A percentile compares a stretch with the other conserved stretches of the same genome.
Conservation (phyloP, 495 filamentous ascomycete species). For the Penicillium soppii region DNA sequence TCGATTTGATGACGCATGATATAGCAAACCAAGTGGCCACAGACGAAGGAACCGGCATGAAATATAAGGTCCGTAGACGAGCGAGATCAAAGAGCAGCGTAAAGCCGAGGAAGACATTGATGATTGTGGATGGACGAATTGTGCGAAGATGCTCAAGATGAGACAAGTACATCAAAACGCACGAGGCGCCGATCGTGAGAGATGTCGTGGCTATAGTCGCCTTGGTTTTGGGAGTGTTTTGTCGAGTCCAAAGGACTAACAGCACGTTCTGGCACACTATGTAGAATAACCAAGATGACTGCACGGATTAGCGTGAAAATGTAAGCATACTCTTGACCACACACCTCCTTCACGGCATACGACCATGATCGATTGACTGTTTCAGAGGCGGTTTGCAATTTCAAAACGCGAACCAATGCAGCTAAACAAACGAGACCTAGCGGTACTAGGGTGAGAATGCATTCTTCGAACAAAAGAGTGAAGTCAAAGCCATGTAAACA, state of each 20-base stretch:
- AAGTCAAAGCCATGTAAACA: constrained; percentile 18
- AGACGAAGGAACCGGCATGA: constrained; percentile 9
- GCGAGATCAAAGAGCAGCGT: constrained; percentile 17
- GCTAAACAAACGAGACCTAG: constrained; percentile 3
- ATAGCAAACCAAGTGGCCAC: constrained; percentile 17
- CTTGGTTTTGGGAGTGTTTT: constrained; percentile 13
- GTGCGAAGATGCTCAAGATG: constrained; percentile 24
- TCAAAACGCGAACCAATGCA: constrained; percentile 7
- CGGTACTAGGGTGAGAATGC: constrained; percentile 11
- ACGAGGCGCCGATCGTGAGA: neutral
- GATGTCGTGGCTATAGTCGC: constrained; percentile 17
- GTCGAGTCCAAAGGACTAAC: constrained; percentile 13
- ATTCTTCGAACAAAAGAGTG: constrained; percentile 22
- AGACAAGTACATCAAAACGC: constrained; percentile 14
- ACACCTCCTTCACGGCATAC: constrained; percentile 18
- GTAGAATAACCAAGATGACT: constrained; percentile 14
- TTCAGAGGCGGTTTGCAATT: constrained; percentile 7
- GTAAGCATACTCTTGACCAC: neutral
- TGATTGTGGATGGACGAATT: constrained; percentile 18
- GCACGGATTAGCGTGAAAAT: neutral
- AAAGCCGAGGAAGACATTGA: constrained; percentile 12
- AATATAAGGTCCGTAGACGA: constrained; percentile 17
- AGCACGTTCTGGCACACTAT: constrained; percentile 15
- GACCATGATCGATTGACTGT: constrained; percentile 27
- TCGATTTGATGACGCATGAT: constrained; percentile 35